Base-by-base conservation (phyloP, 257 asterid genomes). In the Rauvolfia tetraphylla region DNA sequence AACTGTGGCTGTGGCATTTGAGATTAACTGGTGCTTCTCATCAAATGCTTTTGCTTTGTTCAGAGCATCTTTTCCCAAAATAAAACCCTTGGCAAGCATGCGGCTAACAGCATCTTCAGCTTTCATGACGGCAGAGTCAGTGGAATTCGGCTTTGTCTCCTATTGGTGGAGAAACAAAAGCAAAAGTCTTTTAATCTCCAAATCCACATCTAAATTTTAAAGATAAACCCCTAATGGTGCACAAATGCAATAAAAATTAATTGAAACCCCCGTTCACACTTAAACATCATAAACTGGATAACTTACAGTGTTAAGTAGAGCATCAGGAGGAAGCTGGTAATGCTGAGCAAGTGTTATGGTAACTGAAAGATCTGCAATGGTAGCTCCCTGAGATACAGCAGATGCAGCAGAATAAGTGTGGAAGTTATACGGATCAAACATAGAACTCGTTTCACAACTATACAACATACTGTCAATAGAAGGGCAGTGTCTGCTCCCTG, bases 41-140 rank as follows among this genome's bases (percentile, higher is more conserved):
- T 89, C 92, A 2, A 90, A 76, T 10, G 85, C 70, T 78, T 85
- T 81, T 11, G 94, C 94, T 77, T 71, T 85, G 74, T 80, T 83
- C 14, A 90, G 77, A 11, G 90, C 91, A 75, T 86, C 96, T 59
- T 89, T 87, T 69, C 92, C 90, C 68, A 90, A 76, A 17, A 79
- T 80, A 56, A 81, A 90, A 2, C 93, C 96, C 83, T 76, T 88
- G 7, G 96, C 90, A 33, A 88, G 85, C 86, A 89, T 85, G 3
- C 86, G 79, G 85, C 89, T 82, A n/a, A 89, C 96, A 39, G 85
- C 85, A 38, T 89, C 88, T 85, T 82, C 92, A 2, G 93, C 87
- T 68, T 82, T 87, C 75, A 75, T 77, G 38, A 74, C 75, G 0
- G 82, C 81, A 78, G 84, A 71, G 8, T 54, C 81, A 10, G 59